phyloP scores from a whole-genome alignment of 768 basidiomycete species.

The Boletus pseudo-olivaceus region DNA sequence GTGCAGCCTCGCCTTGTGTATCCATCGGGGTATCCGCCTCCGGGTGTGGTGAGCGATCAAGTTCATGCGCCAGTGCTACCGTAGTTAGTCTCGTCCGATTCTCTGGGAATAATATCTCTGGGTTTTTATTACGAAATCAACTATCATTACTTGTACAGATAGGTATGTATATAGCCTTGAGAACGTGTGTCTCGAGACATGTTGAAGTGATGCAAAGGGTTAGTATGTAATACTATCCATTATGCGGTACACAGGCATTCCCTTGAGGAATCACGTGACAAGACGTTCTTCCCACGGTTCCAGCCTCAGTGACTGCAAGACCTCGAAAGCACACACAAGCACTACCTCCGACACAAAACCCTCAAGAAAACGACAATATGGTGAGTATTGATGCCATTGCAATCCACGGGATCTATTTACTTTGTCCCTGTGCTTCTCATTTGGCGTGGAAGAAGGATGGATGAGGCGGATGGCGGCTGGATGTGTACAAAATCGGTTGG shows the following conservation, averaged over 20 bases:
- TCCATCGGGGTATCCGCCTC: constrained; percentile 17
- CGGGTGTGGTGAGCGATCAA: not conserved
- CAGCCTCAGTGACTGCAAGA: constrained; percentile 8
- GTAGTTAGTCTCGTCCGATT: not conserved
- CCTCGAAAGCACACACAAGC: not conserved
- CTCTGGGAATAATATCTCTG: too few relatives aligned
- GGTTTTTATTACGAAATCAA: too few relatives aligned
- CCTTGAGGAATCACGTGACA: constrained; percentile 2
- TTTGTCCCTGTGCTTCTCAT: not conserved
- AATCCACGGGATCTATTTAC: constrained; percentile 4
- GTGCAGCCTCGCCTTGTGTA: constrained; percentile 16
- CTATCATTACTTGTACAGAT: too few relatives aligned
- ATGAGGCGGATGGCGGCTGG: constrained; percentile 19
- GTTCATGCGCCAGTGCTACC: not conserved
- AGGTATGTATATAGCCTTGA: too few relatives aligned
- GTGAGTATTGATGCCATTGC: constrained; percentile 36
- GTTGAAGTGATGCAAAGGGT: too few relatives aligned
- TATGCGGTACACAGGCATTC: too few relatives aligned
- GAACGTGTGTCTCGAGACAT: too few relatives aligned
- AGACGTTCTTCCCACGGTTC: constrained; percentile 18
- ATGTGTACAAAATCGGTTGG: constrained; percentile 22
- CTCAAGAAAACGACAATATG: constrained; percentile 42
- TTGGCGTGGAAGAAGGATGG: constrained; percentile 16
- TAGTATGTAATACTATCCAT: too few relatives aligned
- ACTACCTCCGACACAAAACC: constrained; percentile 24